These are phyloP conservation scores for Triadica sebifera DNA, from an alignment of 345 rosid species.

Conservation along the genomic window DNA sequence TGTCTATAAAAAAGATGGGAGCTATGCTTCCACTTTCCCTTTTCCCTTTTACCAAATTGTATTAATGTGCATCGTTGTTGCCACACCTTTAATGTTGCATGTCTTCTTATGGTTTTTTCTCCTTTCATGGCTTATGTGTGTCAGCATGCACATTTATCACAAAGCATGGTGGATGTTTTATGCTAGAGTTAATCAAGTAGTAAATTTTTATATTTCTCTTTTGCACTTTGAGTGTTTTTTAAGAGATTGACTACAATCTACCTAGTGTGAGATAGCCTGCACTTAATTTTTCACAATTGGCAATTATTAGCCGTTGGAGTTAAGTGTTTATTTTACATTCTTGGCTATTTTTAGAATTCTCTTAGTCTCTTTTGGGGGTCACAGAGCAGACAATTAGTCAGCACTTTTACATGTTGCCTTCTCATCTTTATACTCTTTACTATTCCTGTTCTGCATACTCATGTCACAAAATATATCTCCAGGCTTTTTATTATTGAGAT, in stretches of 20 bases:
- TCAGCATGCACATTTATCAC: neutral
- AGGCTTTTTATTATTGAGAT: constrained; percentile 11
- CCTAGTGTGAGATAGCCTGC: neutral
- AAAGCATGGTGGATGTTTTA: neutral
- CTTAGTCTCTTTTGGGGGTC: neutral
- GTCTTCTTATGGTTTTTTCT: neutral
- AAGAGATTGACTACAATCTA: neutral
- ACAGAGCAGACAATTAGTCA: constrained; percentile 7
- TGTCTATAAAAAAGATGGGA: neutral
- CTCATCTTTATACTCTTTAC: neutral
- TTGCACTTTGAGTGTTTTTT: neutral
- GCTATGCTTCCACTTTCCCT: neutral
- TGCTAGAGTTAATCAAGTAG: neutral
- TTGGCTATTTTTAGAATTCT: neutral
- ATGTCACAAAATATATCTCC: neutral
- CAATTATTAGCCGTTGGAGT: neutral
- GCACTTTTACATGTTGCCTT: neutral
- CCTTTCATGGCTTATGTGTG: neutral
- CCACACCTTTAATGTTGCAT: neutral
- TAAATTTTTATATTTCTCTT: neutral
- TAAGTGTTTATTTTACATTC: neutral
- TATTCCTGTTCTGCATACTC: neutral
- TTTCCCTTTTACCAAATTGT: neutral
- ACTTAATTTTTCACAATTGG: neutral
- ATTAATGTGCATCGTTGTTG: neutral